Conservation (phyloP, 2,329 filamentous ascomycete genomes). For the Helotiales sp. region DNA sequence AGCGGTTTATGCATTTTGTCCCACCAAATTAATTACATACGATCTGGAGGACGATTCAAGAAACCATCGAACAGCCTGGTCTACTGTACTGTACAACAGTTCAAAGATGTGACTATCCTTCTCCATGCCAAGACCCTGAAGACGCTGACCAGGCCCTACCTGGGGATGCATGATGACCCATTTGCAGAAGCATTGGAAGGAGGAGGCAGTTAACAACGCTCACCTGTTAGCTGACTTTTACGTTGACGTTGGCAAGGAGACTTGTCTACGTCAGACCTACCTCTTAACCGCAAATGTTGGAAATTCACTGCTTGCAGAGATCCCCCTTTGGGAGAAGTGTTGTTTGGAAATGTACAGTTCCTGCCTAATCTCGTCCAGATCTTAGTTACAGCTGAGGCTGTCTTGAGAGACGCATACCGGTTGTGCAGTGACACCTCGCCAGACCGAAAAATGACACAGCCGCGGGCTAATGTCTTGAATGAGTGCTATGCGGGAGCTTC, state of each 20-base stretch:
- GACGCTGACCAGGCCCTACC: too few species aligned
- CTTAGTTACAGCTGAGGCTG: constrained; percentile 1
- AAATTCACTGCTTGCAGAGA: background rate
- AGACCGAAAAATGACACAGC: constrained; percentile 23
- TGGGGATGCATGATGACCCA: too few species aligned
- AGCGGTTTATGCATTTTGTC: too few species aligned
- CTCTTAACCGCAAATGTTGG: background rate
- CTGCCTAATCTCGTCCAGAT: too few species aligned
- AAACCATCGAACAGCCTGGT: too few species aligned
- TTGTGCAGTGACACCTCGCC: constrained; percentile 19
- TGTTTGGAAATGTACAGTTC: too few species aligned
- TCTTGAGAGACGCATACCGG: constrained; percentile 16
- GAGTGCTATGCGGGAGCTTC: background rate
- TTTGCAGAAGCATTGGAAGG: too few species aligned
- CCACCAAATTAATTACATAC: too few species aligned
- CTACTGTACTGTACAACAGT: too few species aligned
- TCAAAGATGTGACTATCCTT: too few species aligned
- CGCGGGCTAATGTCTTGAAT: background rate
- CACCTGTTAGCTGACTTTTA: background rate
- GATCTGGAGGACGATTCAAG: too few species aligned
- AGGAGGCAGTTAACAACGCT: background rate
- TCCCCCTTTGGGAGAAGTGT: background rate
- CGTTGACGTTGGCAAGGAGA: background rate
- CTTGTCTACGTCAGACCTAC: background rate
- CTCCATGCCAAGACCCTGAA: too few species aligned